Conservation (phyloP, 2,329 filamentous ascomycete genomes). For the Pyricularia sp. region DNA sequence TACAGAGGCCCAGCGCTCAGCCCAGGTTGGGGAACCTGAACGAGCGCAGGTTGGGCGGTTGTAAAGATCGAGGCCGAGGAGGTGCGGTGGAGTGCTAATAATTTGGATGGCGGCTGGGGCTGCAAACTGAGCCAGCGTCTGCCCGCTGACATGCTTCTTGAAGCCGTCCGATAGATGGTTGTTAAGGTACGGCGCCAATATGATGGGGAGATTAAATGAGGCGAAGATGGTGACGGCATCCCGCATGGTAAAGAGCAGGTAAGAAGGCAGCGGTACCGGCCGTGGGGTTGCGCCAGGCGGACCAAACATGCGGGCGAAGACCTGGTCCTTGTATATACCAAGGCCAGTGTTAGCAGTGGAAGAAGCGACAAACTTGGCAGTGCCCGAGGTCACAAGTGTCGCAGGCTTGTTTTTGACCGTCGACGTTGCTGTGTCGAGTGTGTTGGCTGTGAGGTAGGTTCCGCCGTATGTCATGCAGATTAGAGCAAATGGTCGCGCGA, state of each 20-base stretch:
- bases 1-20: conserved; percentile 55
- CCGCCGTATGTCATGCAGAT: conserved; percentile 69
- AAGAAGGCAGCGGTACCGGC: conserved; percentile 55
- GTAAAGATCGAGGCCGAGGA: conserved; percentile 77
- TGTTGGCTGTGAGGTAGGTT: conserved; percentile 82
- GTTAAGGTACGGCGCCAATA: conserved; percentile 59
- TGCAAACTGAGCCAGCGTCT: conserved; percentile 61
- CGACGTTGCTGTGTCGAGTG: conserved; percentile 65
- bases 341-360: conserved; percentile 72
- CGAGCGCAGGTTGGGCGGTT: conserved; percentile 43
- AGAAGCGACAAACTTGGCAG: conserved; percentile 69
- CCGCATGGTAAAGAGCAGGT: conserved; percentile 65
- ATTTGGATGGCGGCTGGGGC: conserved; percentile 71
- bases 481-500: conserved; percentile 54
- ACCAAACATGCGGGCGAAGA: conserved; percentile 74
- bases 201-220: conserved; percentile 75
- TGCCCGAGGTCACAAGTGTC: conserved; percentile 55
- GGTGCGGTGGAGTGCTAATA: conserved; percentile 68
- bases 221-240: conserved; percentile 87
- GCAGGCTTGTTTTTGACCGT: conserved; percentile 46
- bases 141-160: conserved; percentile 34
- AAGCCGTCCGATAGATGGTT: conserved; percentile 39
- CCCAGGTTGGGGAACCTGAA: conserved; percentile 26
- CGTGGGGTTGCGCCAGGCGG: conserved; percentile 36
- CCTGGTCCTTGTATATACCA: conserved; percentile 74